Evolutionary conservation across 495 filamentous ascomycete genomes (phyloP), one percentile per base, ranked within the genome.

Genomic region (Penicillium daleae): DNA sequence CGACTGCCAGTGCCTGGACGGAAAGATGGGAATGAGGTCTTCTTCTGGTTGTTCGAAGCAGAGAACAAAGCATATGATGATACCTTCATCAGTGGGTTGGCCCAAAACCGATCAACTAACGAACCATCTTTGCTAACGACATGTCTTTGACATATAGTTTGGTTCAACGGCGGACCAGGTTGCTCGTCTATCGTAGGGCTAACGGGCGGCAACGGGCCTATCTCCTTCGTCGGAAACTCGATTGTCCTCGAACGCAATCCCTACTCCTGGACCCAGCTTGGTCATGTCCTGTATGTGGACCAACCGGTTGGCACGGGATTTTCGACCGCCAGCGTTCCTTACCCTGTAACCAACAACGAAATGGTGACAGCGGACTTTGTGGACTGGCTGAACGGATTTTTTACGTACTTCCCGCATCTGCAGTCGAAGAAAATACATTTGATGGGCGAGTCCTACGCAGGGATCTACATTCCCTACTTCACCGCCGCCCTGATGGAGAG

Each of bases 121-220:
- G 1, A 8, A 29, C 4, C 3, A 32, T 26, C 26, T 44, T 24
- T 44, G 40, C 39, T 62, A 55, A 59, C 19, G n/a, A 0, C 29
- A 24, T 21, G 56, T 50, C 27, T 33, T 35, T 6, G n/a, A 10
- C 13, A 12, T 22, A 35, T 39, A 74, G 72, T 90, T 56, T 91
- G 87, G 86, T 74, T 91, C 29, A 90, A 90, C 68, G 89, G 89
- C 42, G 89, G 89, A 37, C 84, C 84, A 13, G 88, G 88, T 24
- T 92, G 88, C 73, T 87, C 82, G 35, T 90, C 83, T 6, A 75
- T 93, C 9, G 82, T 86, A 63, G 90, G 90, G 15, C 72, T 93
- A 21, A 65, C 60, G 6, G 67, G 64, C 13, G 73, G 73, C 21
- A 74, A 71, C 26, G 73, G 73, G 1, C 73, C 73, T 24, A 64